These are phyloP conservation scores for Amanita jacksonii DNA, from an alignment of 768 basidiomycete genomes.

Conservation along the genomic window DNA sequence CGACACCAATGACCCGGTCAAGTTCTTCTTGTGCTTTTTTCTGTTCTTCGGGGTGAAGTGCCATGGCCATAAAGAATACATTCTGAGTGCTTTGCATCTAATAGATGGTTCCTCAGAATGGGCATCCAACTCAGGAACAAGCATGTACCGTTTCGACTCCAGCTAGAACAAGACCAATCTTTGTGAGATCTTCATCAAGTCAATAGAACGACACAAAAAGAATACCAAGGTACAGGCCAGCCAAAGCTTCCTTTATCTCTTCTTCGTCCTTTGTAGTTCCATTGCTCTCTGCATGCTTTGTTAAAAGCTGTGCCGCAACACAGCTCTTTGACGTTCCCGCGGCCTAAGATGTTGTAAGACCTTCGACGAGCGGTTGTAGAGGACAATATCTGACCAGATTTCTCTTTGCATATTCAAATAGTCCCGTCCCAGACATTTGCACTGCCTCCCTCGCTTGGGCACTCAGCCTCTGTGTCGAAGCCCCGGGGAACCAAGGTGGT, in stretches of 20 bases:
- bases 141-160: background rate
- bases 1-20: constrained; percentile 9
- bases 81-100: too few relatives aligned
- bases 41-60: constrained; percentile 9
- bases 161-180: background rate
- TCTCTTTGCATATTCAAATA: background rate
- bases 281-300: background rate
- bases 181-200: background rate
- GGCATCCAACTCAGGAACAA: too few relatives aligned
- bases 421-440: background rate
- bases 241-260: background rate
- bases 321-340: background rate
- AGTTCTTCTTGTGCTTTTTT: constrained; percentile 10
- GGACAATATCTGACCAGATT: background rate
- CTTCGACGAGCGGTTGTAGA: too few relatives aligned
- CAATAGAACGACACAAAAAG: background rate
- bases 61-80: background rate
- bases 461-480: background rate
- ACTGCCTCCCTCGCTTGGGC: background rate
- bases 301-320: background rate
- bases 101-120: too few relatives aligned
- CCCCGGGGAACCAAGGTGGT: constrained; percentile 2
- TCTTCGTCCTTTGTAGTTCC: background rate
- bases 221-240: background rate
- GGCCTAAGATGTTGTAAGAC: background rate